A percentile compares a stretch with the other conserved stretches of the same genome.
These are phyloP conservation scores for Brasenia schreberi DNA, from an alignment of 164 flowering plant genomes.

Conservation along the genomic window DNA sequence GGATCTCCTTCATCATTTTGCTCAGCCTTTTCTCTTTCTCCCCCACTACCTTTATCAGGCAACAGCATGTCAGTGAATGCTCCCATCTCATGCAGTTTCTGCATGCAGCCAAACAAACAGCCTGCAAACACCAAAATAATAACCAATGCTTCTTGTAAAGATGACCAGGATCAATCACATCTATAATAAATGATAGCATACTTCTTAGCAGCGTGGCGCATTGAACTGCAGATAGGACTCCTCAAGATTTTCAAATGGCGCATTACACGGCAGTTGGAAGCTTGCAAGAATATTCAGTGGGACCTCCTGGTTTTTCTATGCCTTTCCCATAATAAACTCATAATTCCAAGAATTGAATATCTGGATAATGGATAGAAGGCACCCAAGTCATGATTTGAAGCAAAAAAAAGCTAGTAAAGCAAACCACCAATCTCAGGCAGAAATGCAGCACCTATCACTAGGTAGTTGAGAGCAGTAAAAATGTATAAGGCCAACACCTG, in stretches of 20 bases:
- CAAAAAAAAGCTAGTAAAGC: neutral
- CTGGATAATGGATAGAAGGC: too few relatives aligned
- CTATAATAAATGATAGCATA: slow-evolving; percentile 10
- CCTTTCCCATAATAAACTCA: slow-evolving; percentile 86
- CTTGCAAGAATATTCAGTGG: slow-evolving; percentile 83
- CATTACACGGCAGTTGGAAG: slow-evolving; percentile 99
- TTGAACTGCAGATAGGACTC: slow-evolving; percentile 92
- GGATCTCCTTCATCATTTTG: slow-evolving; percentile 81
- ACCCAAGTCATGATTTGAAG: too few relatives aligned
- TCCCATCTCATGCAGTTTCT: slow-evolving; percentile 99
- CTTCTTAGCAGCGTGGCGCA: slow-evolving; percentile 99
- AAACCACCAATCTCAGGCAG: neutral
- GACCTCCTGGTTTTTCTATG: slow-evolving; percentile 84
- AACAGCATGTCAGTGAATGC: slow-evolving; percentile 98
- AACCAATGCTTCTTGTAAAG: too few relatives aligned
- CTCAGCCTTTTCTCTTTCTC: slow-evolving; percentile 58
- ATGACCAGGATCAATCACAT: neutral
- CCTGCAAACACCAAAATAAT: slow-evolving; percentile 24
- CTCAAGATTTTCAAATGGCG: slow-evolving; percentile 93
- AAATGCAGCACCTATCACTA: slow-evolving; percentile 62
- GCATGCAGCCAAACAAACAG: slow-evolving; percentile 98
- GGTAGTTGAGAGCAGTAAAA: slow-evolving; percentile 98
- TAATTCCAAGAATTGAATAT: slow-evolving; percentile 94
- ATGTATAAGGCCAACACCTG: slow-evolving; percentile 96
- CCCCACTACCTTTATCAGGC: slow-evolving; percentile 95